Base-by-base conservation (phyloP, 2,329 filamentous ascomycete genomes). In the Emmonsiellopsis sp. region DNA sequence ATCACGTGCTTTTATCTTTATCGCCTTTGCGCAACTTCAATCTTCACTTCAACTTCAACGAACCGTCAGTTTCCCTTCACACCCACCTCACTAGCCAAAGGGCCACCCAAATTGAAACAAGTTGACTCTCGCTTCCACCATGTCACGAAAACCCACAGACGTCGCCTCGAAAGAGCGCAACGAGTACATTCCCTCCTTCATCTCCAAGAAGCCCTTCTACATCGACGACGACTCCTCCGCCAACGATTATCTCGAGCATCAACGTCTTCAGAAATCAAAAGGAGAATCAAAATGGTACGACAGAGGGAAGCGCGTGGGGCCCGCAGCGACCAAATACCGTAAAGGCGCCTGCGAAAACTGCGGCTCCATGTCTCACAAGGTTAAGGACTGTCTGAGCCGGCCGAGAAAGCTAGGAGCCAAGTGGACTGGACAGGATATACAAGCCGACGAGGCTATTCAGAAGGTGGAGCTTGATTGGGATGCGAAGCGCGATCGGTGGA, bases 321-420 rank as follows among this genome's bases (percentile, higher is more conserved):
- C 89, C 3, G 90, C 90, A 0, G 90, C 92, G 49, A 98, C 93
- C 60, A 98, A 96, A 67, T 98, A 88, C 68, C 88, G 94, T 60
- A 98, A 97, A 75, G 93, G 94, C 65, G 92, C 93, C 51, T 98
- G 93, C 74, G 92, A 97, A 72, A 98, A 98, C 73, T 98, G 93
- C 74, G 93, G 93, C 63, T 86, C 90, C 54, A 94, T 97, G 87
- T 90, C 88, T 59, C 93, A 98, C 73, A 95, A 95, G 73, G 86
- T 84, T 51, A 95, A 95, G 67, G 92, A 97, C 65, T 98, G 93
- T 66, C 73, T 98, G 49, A 89, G 86, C 64, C 81, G 93, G 52
- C 93, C 91, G 33, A 82, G 93, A 55, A 94, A 94, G 50, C 84
- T 86, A 53, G 92, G 93, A 57, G 93, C 93, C 9, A 90, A 86